Evolutionary conservation across 345 rosid species (phyloP).

Genomic region (Salix suchowensis): DNA sequence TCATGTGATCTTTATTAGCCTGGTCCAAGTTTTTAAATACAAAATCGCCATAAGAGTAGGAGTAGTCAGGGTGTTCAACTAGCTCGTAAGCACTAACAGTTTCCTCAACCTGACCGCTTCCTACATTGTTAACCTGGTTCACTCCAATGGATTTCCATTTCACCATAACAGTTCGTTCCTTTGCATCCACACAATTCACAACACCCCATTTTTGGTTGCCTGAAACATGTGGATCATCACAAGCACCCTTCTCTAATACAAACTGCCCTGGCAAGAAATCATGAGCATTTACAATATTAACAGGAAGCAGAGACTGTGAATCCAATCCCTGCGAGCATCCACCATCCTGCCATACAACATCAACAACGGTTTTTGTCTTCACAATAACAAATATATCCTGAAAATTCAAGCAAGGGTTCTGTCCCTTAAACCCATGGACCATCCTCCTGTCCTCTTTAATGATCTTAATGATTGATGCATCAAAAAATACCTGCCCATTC

Average conservation of each 20-base stretch:
- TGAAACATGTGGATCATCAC: conserved; percentile 35
- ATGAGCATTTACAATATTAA: conserved; percentile 55
- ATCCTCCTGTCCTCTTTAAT: conserved; percentile 17
- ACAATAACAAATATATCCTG: conserved; percentile 52
- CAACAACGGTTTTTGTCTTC: conserved; percentile 60
- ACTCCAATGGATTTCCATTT: conserved; percentile 46
- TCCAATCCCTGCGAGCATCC: conserved; percentile 48
- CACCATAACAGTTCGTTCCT: conserved; percentile 71
- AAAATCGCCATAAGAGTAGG: conserved; percentile 61
- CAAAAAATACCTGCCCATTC: conserved; percentile 20
- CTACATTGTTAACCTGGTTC: conserved; percentile 28
- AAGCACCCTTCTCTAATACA: conserved; percentile 57
- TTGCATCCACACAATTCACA: conserved; percentile 58
- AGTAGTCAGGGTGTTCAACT: conserved; percentile 76
- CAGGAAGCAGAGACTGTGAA: conserved; percentile 55
- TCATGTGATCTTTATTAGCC: conserved; percentile 15
- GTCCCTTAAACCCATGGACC: conserved; percentile 37
- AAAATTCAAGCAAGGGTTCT: conserved; percentile 17
- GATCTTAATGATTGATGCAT: conserved; percentile 18
- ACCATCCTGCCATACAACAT: conserved; percentile 89
- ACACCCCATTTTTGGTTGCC: conserved; percentile 61
- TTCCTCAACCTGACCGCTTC: conserved; percentile 46
- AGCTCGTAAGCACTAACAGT: conserved; percentile 80
- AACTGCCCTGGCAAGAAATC: conserved; percentile 93
- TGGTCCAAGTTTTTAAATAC: conserved; percentile 45